Conservation (phyloP, 352 stramenopile genomes). For the Lagenidium giganteum region DNA sequence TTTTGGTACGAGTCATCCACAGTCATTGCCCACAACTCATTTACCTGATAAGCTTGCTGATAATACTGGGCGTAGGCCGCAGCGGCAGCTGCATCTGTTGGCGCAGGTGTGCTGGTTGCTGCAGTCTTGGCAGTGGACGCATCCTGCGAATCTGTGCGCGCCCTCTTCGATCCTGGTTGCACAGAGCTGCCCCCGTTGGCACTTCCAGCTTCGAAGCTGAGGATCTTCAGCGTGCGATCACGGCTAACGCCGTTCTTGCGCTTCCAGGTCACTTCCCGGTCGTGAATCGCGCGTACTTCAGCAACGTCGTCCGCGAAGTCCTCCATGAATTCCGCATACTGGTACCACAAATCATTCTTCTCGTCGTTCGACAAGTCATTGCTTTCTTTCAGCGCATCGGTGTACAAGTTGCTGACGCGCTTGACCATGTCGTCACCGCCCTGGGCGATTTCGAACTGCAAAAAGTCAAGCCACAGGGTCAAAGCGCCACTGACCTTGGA, state of each 20-base stretch:
- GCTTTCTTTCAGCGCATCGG: slow-evolving; percentile 32
- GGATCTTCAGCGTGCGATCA: slow-evolving; percentile 42
- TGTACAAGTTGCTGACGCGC: slow-evolving; percentile 29
- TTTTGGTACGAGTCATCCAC: no score
- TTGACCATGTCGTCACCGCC: slow-evolving; percentile 23
- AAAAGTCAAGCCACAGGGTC: slow-evolving; percentile 47
- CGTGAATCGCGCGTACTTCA: slow-evolving; percentile 31
- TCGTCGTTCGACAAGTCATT: slow-evolving; percentile 40
- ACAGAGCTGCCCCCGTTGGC: slow-evolving; percentile 22
- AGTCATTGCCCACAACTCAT: no score
- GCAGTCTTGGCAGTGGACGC: slow-evolving; percentile 5
- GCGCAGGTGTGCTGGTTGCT: slow-evolving; percentile 5
- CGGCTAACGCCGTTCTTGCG: slow-evolving; percentile 40
- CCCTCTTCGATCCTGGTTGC: slow-evolving; percentile 40
- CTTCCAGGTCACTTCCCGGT: slow-evolving; percentile 48
- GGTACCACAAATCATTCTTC: slow-evolving; percentile 68
- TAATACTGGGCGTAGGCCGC: slow-evolving; percentile 37
- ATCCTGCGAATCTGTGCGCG: slow-evolving; percentile 25
- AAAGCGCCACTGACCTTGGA: slow-evolving; percentile 27
- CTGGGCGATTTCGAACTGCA: slow-evolving; percentile 45
- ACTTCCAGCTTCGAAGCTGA: slow-evolving; percentile 30
- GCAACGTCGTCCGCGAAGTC: slow-evolving; percentile 29
- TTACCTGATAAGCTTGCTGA: slow-evolving; percentile 69
- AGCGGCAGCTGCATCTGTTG: slow-evolving; percentile 15
- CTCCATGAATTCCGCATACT: slow-evolving; percentile 61